Evolutionary conservation across 129 eudicot species (phyloP).

Genomic region (Calendula officinalis): DNA sequence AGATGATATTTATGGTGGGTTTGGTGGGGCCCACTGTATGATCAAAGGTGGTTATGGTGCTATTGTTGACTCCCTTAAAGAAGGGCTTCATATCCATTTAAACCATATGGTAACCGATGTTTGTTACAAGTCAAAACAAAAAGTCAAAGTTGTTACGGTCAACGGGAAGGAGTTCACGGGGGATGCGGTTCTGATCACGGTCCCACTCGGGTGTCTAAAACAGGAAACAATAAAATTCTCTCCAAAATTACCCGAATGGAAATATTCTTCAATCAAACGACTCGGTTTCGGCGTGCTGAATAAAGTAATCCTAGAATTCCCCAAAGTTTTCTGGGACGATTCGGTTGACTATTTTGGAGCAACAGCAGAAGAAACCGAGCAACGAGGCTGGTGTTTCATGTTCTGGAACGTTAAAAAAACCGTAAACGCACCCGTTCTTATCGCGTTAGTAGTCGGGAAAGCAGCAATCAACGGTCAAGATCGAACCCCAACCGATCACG

Average conservation of each 20-base stretch:
- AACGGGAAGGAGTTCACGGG: slow-evolving; percentile 67
- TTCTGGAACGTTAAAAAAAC: slow-evolving; percentile 97
- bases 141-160: slow-evolving; percentile 72
- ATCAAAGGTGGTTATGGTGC: slow-evolving; percentile 96
- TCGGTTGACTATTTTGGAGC: slow-evolving; percentile 96
- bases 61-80: slow-evolving; percentile 76
- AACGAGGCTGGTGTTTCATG: slow-evolving; percentile 95
- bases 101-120: slow-evolving; percentile 72
- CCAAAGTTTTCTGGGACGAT: slow-evolving; percentile 97
- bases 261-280: slow-evolving; percentile 64
- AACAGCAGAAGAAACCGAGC: slow-evolving; percentile 74
- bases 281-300: slow-evolving; percentile 96
- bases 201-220: slow-evolving; percentile 95
- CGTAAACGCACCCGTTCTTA: slow-evolving; percentile 94
- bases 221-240: slow-evolving; percentile 71
- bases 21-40: slow-evolving; percentile 99
- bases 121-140: slow-evolving; percentile 42
- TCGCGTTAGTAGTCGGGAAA: slow-evolving; percentile 91
- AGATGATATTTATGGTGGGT: slow-evolving; percentile 95
- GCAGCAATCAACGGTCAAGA: slow-evolving; percentile 75
- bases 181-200: slow-evolving; percentile 83
- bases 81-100: slow-evolving; percentile 64
- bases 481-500: slow-evolving; percentile 60
- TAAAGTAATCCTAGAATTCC: slow-evolving; percentile 83
- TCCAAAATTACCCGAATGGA: slow-evolving; percentile 88